Evolutionary conservation across 2,329 filamentous ascomycete genomes (phyloP).

Genomic region (Amauroascus niger): DNA sequence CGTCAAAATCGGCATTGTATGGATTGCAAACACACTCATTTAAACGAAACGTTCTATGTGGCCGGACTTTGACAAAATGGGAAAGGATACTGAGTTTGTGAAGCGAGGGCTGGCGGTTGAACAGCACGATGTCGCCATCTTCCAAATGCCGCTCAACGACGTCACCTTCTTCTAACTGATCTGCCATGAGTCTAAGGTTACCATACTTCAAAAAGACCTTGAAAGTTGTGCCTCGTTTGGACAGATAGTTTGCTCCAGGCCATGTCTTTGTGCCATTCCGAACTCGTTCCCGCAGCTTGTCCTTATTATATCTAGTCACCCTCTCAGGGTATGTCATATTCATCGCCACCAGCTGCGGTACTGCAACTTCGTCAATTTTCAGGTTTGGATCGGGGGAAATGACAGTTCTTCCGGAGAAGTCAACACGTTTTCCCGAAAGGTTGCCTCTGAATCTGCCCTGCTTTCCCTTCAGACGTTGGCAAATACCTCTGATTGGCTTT

Average conservation of each 20-base stretch:
- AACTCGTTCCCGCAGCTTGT: constrained; percentile 66
- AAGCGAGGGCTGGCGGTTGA: constrained; percentile 94
- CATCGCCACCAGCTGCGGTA: constrained; percentile 84
- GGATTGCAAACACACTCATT: constrained; percentile 98
- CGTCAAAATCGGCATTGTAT: constrained; percentile 98
- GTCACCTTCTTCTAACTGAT: constrained; percentile 69
- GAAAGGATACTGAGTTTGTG: constrained; percentile 99
- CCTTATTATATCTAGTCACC: constrained; percentile 73
- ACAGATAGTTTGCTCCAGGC: constrained; percentile 77
- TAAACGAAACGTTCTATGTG: constrained; percentile 89
- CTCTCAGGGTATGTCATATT: constrained; percentile 92
- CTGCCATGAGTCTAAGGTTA: constrained; percentile 60
- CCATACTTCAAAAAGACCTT: constrained; percentile 69
- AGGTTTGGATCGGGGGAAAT: constrained; percentile 96
- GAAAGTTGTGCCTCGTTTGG: constrained; percentile 60
- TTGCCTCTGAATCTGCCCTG: constrained; percentile 96
- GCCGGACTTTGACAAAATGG: constrained; percentile 84
- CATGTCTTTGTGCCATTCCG: constrained; percentile 66
- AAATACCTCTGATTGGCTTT: constrained; percentile 85
- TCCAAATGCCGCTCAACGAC: constrained; percentile 89
- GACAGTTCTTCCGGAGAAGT: constrained; percentile 94
- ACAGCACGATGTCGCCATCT: constrained; percentile 90
- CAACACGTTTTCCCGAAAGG: constrained; percentile 92
- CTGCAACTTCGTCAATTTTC: constrained; percentile 83
- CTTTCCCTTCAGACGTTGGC: constrained; percentile 91